phyloP scores from a whole-genome alignment of 495 filamentous ascomycete genomes.

The Penicillium malachiteum region DNA sequence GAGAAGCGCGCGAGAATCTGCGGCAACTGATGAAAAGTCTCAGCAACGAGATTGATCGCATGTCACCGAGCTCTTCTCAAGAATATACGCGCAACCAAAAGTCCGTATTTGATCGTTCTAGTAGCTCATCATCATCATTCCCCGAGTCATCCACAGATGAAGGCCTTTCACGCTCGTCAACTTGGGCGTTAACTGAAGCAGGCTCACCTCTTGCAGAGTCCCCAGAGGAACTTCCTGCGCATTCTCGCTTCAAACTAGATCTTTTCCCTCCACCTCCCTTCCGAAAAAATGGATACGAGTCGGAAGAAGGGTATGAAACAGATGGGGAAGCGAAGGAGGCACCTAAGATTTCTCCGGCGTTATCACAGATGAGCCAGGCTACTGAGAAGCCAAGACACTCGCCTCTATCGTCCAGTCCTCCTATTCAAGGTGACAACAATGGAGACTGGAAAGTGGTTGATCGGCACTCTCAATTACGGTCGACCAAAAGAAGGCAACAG shows the following conservation, averaged over 20 bases:
- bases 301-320: constrained; percentile 45
- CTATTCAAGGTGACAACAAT: constrained; percentile 21
- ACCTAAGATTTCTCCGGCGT: constrained; percentile 27
- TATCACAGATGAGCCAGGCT: constrained; percentile 35
- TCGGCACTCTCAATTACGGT: constrained; percentile 20
- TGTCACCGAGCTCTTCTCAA: constrained; percentile 50
- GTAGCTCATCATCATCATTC: constrained; percentile 57
- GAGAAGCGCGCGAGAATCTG: constrained; percentile 45
- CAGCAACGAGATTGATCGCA: constrained; percentile 55
- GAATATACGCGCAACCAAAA: constrained; percentile 50
- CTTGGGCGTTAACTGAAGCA: constrained; percentile 32
- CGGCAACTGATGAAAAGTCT: constrained; percentile 51
- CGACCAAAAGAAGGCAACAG: constrained; percentile 12
- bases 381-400: constrained; percentile 31
- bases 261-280: constrained; percentile 42
- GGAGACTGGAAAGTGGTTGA: constrained; percentile 43
- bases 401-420: constrained; percentile 27
- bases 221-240: constrained; percentile 29
- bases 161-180: constrained; percentile 33
- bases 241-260: constrained; percentile 30
- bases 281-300: constrained; percentile 28
- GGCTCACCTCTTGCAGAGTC: constrained; percentile 33
- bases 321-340: constrained; percentile 35
- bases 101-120: constrained; percentile 73
- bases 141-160: constrained; percentile 41